Evolutionary conservation across 441 rosid genomes (phyloP), one percentile per base, ranked within the genome.

Genomic region (Eutrema salsugineum): DNA sequence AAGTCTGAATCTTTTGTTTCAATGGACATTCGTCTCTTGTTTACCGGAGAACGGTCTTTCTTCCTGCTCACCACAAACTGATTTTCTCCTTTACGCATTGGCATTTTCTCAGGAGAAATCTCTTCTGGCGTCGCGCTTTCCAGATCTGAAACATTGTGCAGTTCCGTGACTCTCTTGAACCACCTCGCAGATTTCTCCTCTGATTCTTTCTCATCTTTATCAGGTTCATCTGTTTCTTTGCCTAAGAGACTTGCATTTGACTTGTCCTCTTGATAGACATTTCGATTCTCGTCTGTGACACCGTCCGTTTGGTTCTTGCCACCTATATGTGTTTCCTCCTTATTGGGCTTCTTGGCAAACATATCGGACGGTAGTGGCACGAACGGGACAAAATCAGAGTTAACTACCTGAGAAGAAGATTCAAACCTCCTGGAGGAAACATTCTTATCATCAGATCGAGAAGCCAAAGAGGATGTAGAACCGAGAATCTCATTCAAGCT

Each of bases 291-390:
- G 3, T 5, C 58, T 44, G 63, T 51, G 51, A 64, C 62, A 20
- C 61, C 44, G 24, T 56, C 47, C 40, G 63, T 56, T 51, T 77
- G 54, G 63, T 63, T 40, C 36, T 48, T 70, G 11, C 66, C 68
- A 67, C 75, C 66, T 55, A 72, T 73, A 53, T 38, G 77, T 48
- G 62, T 43, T 39, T 77, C 78, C 22, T 65, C 82, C 48, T 70
- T 80, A 40, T 73, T 82, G 1, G 86, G 76, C 67, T 87, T 87
- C 75, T 83, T 86, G 6, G 84, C 89, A 80, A 91, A 89, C 94
- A 81, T 88, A 69, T 88, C 87, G 15, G 84, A 81, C 38, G 97
- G 92, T 57, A 87, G 78, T 35, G 97, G 97, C 71, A 89, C 97
- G 70, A 88, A 91, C 1, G 97, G 94, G 71, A 76, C 87, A 70